phyloP scores from a whole-genome alignment of 352 stramenopile genomes.

The Globisporangium sylvaticum region DNA sequence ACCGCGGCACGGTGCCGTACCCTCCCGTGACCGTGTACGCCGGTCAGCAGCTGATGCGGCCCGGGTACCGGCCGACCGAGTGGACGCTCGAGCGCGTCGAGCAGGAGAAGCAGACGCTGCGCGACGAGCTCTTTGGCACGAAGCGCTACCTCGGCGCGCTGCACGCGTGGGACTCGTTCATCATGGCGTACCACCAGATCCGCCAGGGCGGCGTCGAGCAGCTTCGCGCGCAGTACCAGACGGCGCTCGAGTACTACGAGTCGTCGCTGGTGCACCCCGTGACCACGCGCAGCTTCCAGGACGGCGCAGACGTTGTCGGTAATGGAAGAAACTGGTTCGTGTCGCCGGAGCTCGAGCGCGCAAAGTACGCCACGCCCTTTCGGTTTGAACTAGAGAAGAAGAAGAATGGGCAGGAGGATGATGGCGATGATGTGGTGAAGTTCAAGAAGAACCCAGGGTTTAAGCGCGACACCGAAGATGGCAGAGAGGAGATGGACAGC shows the following conservation, averaged over 20 bases:
- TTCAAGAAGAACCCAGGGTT: not conserved
- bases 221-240: conserved; percentile 44
- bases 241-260: conserved; percentile 59
- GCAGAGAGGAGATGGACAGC: not conserved
- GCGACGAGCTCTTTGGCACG: conserved; percentile 15
- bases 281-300: conserved; percentile 22
- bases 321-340: conserved; percentile 47
- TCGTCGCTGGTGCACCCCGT: conserved; percentile 39
- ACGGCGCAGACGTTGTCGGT: conserved; percentile 35
- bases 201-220: conserved; percentile 30
- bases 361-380: conserved; percentile 9
- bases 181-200: conserved; percentile 37
- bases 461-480: not conserved
- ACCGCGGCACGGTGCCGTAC: conserved; percentile 22
- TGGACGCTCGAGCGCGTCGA: conserved; percentile 51
- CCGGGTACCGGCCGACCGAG: conserved; percentile 24
- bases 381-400: not conserved
- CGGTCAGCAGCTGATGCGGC: conserved; percentile 34
- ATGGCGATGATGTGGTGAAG: not conserved
- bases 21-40: conserved; percentile 59
- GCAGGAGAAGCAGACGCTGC: conserved; percentile 32
- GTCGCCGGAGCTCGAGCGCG: conserved; percentile 9
- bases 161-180: conserved; percentile 28
- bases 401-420: not conserved
- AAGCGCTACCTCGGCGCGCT: conserved; percentile 11